Evolutionary conservation across 2,329 filamentous ascomycete genomes (phyloP), one percentile per base, ranked within the genome.

Genomic region (Alternaria novae-zelandiae): DNA sequence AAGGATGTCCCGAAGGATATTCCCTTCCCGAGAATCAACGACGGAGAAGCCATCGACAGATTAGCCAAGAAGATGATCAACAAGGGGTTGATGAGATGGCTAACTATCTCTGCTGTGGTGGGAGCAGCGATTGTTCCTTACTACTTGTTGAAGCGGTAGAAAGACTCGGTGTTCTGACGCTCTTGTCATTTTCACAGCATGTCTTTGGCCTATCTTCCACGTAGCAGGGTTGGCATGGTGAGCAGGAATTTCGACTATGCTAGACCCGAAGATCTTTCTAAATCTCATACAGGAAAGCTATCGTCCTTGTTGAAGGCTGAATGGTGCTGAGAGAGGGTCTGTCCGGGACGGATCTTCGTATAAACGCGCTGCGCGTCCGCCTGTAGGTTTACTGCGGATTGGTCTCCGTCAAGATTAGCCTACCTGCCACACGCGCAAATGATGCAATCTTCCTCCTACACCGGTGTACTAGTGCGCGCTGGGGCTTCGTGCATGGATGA

Each of bases 1-100:
- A 68, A 67, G 53, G 55, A 59, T 11, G 58, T 69, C 9, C 69
- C 69, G 6, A 36, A 25, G 20, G 59, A 66, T 44, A 56, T 68
- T 20, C 61, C 61, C 20, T 73, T 74, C 66, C 68, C 71, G 21
- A 67, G 59, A 15, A 67, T 70, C 45, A 74, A 74, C 58, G 69
- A 73, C 61, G 61, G 66, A 7, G 61, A 72, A 55, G 70, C 70
- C 8, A 71, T 74, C 25, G 62, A 72, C n/a, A 49, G 49, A 7
- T 30, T 74, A 21, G 64, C 67, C 13, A 69, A 63, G 47, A 21
- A 28, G 43, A 66, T 69, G 65, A 25, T 72, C 2, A 61, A 26
- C 45, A 61, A 56, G 28, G 71, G 71, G 1, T 26, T 73, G 55
- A 71, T 10, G 76, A 72, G 62, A 81, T 78, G 23, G 88, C 36